Evolutionary conservation across 192 early-diverging fungal genomes (phyloP), one percentile per base, ranked within the genome.

Genomic region (Pilaira anomala): DNA sequence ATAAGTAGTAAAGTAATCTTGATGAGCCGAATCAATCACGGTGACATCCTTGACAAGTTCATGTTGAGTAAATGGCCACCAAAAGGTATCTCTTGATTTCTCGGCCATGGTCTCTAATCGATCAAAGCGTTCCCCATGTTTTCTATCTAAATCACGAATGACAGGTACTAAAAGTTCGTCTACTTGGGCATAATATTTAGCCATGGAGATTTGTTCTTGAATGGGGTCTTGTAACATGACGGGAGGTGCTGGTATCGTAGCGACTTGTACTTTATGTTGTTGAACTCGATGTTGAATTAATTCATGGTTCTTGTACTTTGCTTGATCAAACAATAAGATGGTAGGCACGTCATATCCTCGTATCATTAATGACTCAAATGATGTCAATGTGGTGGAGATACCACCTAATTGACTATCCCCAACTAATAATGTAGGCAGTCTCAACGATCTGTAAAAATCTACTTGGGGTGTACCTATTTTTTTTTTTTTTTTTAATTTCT

Each of bases 21-120:
- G 67, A 61, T 85, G 77, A 0, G 90, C 90, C 8, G 90, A 90
- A 68, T 92, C 90, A 52, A 92, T 81, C 2, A 91, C 83, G 6
- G 82, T 91, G 9, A 87, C 78, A 14, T 79, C 67, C 52, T 80
- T 73, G 19, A 83, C 74, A 0, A 49, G 65, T 13, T 73, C 50
- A 49, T 92, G 89, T 59, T 92, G 90, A 3, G 90, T 92, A 65
- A 92, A 92, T 4, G 90, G 90, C 88, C 88, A 92, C 89, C 90
- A 91, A 18, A 92, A 73, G 0, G 66, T 71, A 14, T 76, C 69
- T n/a, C 70, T 70, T 13, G 75, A 73, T 67, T 67, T 75, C 7
- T 71, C 66, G 6, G 69, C 75, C 79, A 92, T 79, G 2, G 68
- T 44, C 49, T 87, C 80, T 25, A 88, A 54, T 16, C 78, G 59